These are phyloP conservation scores for Debaryomyces castellii DNA, from an alignment of 805 yeast genomes.

Conservation along the genomic window DNA sequence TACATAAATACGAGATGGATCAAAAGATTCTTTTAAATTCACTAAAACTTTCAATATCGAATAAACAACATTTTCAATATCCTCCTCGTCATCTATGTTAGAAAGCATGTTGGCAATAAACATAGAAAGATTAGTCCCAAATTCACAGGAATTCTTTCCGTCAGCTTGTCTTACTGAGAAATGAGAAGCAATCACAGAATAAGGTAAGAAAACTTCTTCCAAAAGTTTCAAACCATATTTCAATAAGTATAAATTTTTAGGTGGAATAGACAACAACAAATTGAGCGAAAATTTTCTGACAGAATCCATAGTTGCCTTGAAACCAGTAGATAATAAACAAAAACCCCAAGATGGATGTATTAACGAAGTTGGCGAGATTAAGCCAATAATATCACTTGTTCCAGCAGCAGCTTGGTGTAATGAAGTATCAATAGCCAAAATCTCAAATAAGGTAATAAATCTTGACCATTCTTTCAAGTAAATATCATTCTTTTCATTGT, in stretches of 20 bases:
- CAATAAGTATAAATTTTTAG: slow-evolving; percentile 38
- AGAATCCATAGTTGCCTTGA: slow-evolving; percentile 73
- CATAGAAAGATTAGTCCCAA: slow-evolving; percentile 50
- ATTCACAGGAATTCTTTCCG: slow-evolving; percentile 46
- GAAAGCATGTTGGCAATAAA: slow-evolving; percentile 44
- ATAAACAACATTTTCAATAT: slow-evolving; percentile 20
- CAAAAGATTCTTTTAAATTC: slow-evolving; percentile 54
- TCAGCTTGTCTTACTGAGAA: slow-evolving; percentile 43
- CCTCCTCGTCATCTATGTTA: slow-evolving; percentile 22
- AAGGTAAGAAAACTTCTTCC: slow-evolving; percentile 52
- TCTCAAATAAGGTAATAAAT: slow-evolving; percentile 73
- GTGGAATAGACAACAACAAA: slow-evolving; percentile 53
- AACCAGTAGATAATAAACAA: slow-evolving; percentile 71
- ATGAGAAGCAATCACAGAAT: slow-evolving; percentile 61
- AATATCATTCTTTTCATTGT: slow-evolving; percentile 17
- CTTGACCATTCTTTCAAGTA: slow-evolving; percentile 64
- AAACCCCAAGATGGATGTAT: slow-evolving; percentile 74
- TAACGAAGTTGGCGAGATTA: slow-evolving; percentile 49
- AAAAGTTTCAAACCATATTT: slow-evolving; percentile 42
- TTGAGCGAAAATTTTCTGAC: slow-evolving; percentile 64
- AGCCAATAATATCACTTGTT: slow-evolving; percentile 53
- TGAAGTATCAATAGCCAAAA: slow-evolving; percentile 81
- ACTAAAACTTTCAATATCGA: slow-evolving; percentile 45
- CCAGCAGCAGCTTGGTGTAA: slow-evolving; percentile 85
- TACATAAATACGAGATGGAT: slow-evolving; percentile 66